A percentile compares a stretch with the other conserved stretches of the same genome.
phyloP scores from a whole-genome alignment of 2,329 filamentous ascomycete species.

The Colletotrichum godetiae region DNA sequence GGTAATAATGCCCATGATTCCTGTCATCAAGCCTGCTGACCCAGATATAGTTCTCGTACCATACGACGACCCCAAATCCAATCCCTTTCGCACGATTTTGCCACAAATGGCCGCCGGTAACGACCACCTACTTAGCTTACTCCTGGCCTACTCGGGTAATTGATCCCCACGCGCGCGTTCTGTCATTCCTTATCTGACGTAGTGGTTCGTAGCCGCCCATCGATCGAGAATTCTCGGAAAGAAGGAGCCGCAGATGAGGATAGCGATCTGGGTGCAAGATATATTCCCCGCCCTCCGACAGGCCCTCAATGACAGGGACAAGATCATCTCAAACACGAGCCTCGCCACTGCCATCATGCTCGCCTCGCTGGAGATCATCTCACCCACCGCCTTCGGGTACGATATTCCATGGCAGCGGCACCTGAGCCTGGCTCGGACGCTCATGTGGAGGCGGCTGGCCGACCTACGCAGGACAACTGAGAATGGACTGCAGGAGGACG shows the following conservation, averaged over 20 bases:
- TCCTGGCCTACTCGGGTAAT: conserved; percentile 78
- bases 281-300: conserved; percentile 79
- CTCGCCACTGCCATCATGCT: conserved; percentile 88
- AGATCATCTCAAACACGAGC: conserved; percentile 77
- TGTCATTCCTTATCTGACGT: background rate
- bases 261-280: conserved; percentile 83
- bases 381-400: conserved; percentile 84
- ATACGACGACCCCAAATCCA: conserved; percentile 63
- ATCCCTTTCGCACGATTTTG: conserved; percentile 62
- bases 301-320: conserved; percentile 70
- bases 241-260: conserved; percentile 79
- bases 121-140: conserved; percentile 78
- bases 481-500: conserved; percentile 62
- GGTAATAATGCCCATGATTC: conserved; percentile 59
- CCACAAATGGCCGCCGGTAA: conserved; percentile 74
- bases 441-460: conserved; percentile 73
- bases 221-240: conserved; percentile 80
- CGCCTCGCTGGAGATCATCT: conserved; percentile 84
- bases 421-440: conserved; percentile 78
- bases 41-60: conserved; percentile 59
- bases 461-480: conserved; percentile 40
- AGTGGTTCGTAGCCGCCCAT: conserved; percentile 70
- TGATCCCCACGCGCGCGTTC: too few species aligned
- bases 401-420: conserved; percentile 85
- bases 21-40: conserved; percentile 12